These are phyloP conservation scores for Pseudogymnoascus pannorum DNA, from an alignment of 2,329 filamentous ascomycete species.

Conservation along the genomic window DNA sequence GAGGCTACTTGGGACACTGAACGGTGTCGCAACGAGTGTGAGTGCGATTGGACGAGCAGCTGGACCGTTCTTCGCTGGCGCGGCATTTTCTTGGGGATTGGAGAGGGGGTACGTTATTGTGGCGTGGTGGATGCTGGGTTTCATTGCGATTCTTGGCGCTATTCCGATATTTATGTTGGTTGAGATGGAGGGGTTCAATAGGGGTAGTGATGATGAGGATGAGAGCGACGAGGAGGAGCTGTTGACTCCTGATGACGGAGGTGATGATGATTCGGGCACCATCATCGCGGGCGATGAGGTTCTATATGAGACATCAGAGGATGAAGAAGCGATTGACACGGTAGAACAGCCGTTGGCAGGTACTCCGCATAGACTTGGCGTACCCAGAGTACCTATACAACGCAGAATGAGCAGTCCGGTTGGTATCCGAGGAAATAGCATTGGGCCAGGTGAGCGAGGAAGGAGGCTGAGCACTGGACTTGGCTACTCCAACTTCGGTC, in stretches of 20 bases:
- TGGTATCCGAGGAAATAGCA: conserved; percentile 22
- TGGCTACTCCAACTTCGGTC: conserved; percentile 25
- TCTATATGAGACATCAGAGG: conserved; percentile 11
- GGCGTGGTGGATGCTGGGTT: conserved; percentile 72
- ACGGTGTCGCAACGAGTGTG: conserved; percentile 80
- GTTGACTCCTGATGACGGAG: conserved; percentile 12
- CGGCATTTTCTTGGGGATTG: conserved; percentile 68
- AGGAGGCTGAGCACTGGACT: conserved; percentile 28
- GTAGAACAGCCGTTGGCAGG: conserved; percentile 16
- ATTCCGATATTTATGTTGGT: conserved; percentile 68
- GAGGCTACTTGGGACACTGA: conserved; percentile 75
- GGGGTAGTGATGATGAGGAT: conserved; percentile 31
- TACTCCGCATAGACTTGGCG: conserved; percentile 6
- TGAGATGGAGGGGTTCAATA: conserved; percentile 62
- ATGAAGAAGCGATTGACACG: conserved; percentile 22
- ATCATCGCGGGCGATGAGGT: conserved; percentile 20
- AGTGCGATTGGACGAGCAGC: conserved; percentile 71
- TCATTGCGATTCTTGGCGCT: conserved; percentile 55
- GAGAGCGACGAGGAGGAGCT: conserved; percentile 24
- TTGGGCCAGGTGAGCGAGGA: conserved; percentile 25
- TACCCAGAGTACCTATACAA: conserved; percentile 9
- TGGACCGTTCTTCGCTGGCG: conserved; percentile 69
- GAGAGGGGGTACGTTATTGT: conserved; percentile 68
- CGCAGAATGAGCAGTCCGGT: conserved; percentile 26
- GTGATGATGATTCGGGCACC: conserved; percentile 15